Evolutionary conservation across 371 early-diverging fungal genomes (phyloP).

Genomic region (Basidiobolus meristosporus): DNA sequence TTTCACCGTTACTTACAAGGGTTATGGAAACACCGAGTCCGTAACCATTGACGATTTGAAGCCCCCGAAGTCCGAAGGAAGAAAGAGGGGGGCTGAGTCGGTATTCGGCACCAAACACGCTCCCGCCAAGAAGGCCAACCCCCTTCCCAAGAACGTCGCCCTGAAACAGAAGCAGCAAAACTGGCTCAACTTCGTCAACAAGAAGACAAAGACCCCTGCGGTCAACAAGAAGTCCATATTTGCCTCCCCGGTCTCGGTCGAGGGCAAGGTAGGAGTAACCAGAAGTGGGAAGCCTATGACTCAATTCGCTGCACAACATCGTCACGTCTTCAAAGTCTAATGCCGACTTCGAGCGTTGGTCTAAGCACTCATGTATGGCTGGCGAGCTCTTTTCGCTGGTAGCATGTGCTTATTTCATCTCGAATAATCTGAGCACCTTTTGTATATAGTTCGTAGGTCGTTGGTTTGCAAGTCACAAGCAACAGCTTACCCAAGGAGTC

Average conservation of each 20-base stretch:
- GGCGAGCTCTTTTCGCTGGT: too few species aligned
- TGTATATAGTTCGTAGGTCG: too few species aligned
- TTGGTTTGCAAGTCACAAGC: too few species aligned
- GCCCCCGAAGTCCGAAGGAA: constrained; percentile 9
- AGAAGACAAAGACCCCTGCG: constrained; percentile 12
- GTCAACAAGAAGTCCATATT: constrained; percentile 50
- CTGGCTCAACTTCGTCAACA: constrained; percentile 64
- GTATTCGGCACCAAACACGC: too few species aligned
- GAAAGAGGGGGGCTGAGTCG: too few species aligned
- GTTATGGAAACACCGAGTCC: constrained; percentile 38
- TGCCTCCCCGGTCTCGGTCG: constrained; percentile 40
- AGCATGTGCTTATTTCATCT: too few species aligned
- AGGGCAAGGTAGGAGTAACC: constrained; percentile 48
- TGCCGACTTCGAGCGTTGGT: too few species aligned
- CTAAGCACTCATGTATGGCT: too few species aligned
- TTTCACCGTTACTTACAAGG: constrained; percentile 52
- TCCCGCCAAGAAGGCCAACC: constrained; percentile 14
- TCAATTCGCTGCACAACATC: constrained; percentile 33
- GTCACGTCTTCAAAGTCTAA: too few species aligned
- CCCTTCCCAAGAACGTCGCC: constrained; percentile 9
- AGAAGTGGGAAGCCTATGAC: constrained; percentile 54
- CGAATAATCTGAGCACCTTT: too few species aligned
- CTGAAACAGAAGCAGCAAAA: constrained; percentile 56
- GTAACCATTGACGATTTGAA: constrained; percentile 36
- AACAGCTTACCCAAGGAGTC: too few species aligned